phyloP scores from a whole-genome alignment of 495 filamentous ascomycete species.

The Bathelium albidoporum region DNA sequence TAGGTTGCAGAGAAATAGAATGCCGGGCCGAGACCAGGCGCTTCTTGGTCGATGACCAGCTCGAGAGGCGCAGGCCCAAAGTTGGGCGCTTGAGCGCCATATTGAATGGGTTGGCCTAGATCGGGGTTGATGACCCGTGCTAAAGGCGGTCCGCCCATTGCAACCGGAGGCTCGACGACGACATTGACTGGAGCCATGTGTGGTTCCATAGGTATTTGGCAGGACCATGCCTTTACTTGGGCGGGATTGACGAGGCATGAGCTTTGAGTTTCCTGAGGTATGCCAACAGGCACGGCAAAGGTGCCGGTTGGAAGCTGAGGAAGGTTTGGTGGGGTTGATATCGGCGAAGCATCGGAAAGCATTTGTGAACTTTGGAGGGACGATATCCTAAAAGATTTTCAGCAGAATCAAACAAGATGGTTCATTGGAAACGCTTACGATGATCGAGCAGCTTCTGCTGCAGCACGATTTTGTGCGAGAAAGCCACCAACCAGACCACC shows the following conservation, averaged over 20 bases:
- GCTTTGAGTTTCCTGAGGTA: slow-evolving; percentile 45
- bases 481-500: slow-evolving; percentile 31
- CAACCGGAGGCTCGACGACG: slow-evolving; percentile 27
- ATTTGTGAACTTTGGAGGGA: slow-evolving; percentile 45
- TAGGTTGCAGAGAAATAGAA: slow-evolving; percentile 61
- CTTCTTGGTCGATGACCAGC: slow-evolving; percentile 57
- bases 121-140: neutral
- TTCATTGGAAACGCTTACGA: neutral
- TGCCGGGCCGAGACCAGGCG: slow-evolving; percentile 55
- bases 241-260: slow-evolving; percentile 54
- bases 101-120: slow-evolving; percentile 25
- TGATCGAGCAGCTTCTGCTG: neutral
- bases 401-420: neutral
- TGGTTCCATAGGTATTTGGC: slow-evolving; percentile 30
- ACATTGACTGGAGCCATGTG: slow-evolving; percentile 5
- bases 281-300: slow-evolving; percentile 49
- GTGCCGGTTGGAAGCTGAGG: slow-evolving; percentile 49
- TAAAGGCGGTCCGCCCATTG: slow-evolving; percentile 35
- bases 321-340: slow-evolving; percentile 43
- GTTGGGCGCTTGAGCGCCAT: slow-evolving; percentile 64
- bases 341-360: slow-evolving; percentile 53
- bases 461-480: slow-evolving; percentile 13
- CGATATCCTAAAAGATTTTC: neutral
- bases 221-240: slow-evolving; percentile 62
- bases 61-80: slow-evolving; percentile 38